Conservation (phyloP, 176 grass and related monocot genomes). For the Typha latifolia region DNA sequence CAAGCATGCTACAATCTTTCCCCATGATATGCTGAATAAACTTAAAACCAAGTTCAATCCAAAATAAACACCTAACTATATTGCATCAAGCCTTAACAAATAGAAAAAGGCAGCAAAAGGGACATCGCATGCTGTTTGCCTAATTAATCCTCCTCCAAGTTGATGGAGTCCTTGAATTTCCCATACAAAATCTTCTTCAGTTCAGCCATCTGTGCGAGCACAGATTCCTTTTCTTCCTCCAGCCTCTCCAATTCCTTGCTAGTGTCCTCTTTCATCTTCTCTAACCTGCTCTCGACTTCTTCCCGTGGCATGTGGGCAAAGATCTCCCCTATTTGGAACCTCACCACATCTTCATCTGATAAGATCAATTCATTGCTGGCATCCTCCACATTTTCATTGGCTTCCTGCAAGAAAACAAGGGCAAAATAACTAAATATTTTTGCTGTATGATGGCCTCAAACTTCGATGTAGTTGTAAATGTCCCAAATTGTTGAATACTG, state of each 20-base stretch:
- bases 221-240: conserved; percentile 74
- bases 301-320: conserved; percentile 82
- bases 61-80: too few relatives aligned
- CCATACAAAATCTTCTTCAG: conserved; percentile 87
- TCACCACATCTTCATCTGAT: conserved; percentile 85
- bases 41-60: too few relatives aligned
- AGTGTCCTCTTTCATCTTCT: conserved; percentile 92
- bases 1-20: too few relatives aligned
- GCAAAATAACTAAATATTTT: background rate
- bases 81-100: background rate
- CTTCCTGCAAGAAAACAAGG: conserved; percentile 43
- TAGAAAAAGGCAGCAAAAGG: background rate
- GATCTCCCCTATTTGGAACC: conserved; percentile 89
- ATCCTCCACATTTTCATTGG: conserved; percentile 92
- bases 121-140: background rate
- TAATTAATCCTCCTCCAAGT: conserved; percentile 90
- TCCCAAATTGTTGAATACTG: too few relatives aligned
- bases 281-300: conserved; percentile 69
- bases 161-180: conserved; percentile 96
- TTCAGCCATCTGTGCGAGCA: conserved; percentile 70
- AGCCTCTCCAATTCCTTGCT: conserved; percentile 58
- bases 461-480: too few relatives aligned
- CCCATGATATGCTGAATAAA: too few relatives aligned
- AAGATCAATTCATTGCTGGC: conserved; percentile 88
- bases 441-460: too few relatives aligned